A percentile compares a stretch with the other conserved stretches of the same genome.
phyloP scores from a whole-genome alignment of 257 asterid species.

The Parsonsia alboflavescens region DNA sequence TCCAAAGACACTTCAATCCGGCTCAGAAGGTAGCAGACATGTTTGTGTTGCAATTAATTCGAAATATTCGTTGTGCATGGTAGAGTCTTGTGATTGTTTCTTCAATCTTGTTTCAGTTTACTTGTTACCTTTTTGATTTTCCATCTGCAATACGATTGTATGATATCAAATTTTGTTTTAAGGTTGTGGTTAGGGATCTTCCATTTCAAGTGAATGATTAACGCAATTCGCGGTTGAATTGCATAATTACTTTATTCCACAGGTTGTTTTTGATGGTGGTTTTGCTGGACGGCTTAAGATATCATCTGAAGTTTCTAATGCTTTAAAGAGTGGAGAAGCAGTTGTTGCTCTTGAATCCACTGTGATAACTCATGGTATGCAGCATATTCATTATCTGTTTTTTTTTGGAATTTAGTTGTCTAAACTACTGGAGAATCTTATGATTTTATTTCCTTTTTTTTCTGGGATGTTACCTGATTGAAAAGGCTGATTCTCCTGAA shows the following conservation, averaged over 20 bases:
- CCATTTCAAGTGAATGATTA: neutral
- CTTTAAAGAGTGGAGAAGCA: constrained; percentile 58
- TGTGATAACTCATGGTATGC: constrained; percentile 83
- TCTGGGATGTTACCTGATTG: no score
- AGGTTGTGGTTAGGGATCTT: neutral
- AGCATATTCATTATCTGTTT: neutral
- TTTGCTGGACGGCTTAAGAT: constrained; percentile 36
- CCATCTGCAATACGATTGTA: neutral
- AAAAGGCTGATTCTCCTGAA: neutral
- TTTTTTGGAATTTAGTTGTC: neutral
- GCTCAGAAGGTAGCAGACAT: neutral
- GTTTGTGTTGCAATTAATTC: neutral
- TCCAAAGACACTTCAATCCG: constrained; percentile 19
- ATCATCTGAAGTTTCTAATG: constrained; percentile 73
- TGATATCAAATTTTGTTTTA: neutral
- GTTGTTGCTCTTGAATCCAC: constrained; percentile 99
- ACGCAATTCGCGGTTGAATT: neutral
- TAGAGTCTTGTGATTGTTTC: neutral
- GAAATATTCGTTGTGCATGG: neutral
- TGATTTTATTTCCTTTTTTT: neutral
- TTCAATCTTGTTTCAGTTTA: neutral
- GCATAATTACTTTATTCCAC: neutral
- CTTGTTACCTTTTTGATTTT: neutral
- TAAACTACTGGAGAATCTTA: neutral
- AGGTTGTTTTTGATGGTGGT: constrained; percentile 1